Evolutionary conservation across 1,139 yeast species (phyloP).

Genomic region (Taiozyma onychis): DNA sequence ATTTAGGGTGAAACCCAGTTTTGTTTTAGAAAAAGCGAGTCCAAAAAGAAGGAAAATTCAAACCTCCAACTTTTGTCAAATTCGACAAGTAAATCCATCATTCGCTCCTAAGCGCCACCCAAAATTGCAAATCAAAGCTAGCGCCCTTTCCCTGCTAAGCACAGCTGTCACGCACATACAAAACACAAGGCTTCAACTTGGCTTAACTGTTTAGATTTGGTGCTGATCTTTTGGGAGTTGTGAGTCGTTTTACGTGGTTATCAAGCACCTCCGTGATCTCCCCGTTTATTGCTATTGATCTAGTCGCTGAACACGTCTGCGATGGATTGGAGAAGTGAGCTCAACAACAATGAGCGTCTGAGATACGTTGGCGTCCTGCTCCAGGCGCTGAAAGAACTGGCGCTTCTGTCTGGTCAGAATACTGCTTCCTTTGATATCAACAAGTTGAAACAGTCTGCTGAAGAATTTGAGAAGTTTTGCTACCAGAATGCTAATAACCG

Average conservation of each 20-base stretch:
- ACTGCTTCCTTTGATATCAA: constrained; percentile 14
- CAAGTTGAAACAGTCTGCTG: constrained; percentile 21
- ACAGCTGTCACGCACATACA: neutral
- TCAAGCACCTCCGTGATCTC: neutral
- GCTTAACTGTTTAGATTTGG: neutral
- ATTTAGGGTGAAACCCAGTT: neutral
- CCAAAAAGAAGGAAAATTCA: neutral
- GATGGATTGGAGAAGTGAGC: constrained; percentile 23
- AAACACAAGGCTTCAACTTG: neutral
- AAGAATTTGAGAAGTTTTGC: constrained; percentile 23
- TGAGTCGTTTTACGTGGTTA: neutral
- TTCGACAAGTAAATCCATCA: neutral
- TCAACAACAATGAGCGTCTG: constrained; percentile 18
- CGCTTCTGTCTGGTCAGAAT: constrained; percentile 13
- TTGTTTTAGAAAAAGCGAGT: neutral
- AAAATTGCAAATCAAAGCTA: neutral
- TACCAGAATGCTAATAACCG: constrained; percentile 19
- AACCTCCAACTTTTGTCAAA: neutral
- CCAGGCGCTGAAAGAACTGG: constrained; percentile 19
- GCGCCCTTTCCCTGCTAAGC: neutral
- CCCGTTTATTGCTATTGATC: neutral
- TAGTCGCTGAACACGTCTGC: neutral
- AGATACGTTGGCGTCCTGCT: constrained; percentile 19
- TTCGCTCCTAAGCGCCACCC: neutral
- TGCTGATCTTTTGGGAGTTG: neutral